Base-by-base conservation (phyloP, 1,284 basidiomycete genomes). In the Exobasidium cylindrosporum region DNA sequence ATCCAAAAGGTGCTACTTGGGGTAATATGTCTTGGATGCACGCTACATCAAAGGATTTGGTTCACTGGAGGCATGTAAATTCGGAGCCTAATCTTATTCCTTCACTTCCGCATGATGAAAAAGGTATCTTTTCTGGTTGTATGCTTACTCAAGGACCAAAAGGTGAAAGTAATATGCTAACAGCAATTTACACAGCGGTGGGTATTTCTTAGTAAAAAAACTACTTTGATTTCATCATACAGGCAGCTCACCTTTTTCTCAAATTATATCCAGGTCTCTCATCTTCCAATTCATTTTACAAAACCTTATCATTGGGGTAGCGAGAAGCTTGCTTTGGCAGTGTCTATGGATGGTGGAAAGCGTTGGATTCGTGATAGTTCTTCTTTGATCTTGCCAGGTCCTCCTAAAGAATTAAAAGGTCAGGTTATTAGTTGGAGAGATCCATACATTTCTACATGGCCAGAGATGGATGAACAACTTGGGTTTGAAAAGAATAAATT, bases 11-110 rank as follows among this genome's bases (percentile, higher is more conserved):
- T 4, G 67, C 69, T 1, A 69, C 64, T 0, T 73, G 72, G 72
- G 72, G 72, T 44, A 68, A 64, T 62, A 72, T 73, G 61, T 61
- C 59, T 54, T 73, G 72, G 72, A 65, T 67, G 1, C 72, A 72
- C 29, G 68, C 66, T 4, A 64, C 57, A 47, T 70, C 70, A 46
- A 23, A n/a, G 14, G 65, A 70, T 35, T 60, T 73, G 57, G 60
- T 70, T 21, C 67, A 65, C 52, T 73, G 72, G 72, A 68, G 14
- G 31, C 61, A 66, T 10, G 65, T 60, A 14, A 69, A 61, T 40
- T 50, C 52, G 2, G 23, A 61, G 24, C 62, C 68, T 13, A 64
- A 65, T 10, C 26, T 72, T 31, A 53, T 60, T n/a, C 68, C 70
- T 5, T 63, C 62, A 28, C 23, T 32, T n/a, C 63, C 70, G 13